phyloP scores from a whole-genome alignment of 208 protist species.

The Leishmania braziliensis region DNA sequence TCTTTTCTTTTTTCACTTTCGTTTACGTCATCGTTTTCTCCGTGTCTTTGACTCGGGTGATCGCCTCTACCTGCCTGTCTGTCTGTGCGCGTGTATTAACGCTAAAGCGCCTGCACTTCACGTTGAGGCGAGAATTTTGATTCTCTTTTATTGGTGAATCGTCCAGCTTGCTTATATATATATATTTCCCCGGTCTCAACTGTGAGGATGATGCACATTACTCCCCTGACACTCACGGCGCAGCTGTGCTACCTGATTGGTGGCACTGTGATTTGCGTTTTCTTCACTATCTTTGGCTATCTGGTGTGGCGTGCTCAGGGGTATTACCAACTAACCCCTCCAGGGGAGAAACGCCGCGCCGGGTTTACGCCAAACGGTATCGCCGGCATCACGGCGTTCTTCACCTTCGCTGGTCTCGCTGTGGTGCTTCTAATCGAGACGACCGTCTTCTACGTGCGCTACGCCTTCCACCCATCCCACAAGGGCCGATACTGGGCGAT shows the following conservation, averaged over 20 bases:
- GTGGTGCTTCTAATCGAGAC: constrained; percentile 22
- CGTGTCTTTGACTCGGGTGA: too few species aligned
- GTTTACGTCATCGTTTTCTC: too few species aligned
- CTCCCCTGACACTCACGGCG: constrained; percentile 21
- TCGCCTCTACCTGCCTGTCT: not conserved
- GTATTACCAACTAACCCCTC: not conserved
- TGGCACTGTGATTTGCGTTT: not conserved
- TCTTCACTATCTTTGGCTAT: constrained; percentile 1
- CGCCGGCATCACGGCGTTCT: constrained; percentile 3
- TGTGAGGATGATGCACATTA: constrained; percentile 15
- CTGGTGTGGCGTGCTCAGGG: constrained; percentile 8
- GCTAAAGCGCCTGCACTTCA: not conserved
- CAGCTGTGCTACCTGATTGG: constrained; percentile 19
- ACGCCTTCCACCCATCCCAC: constrained; percentile 22
- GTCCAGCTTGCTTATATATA: not conserved
- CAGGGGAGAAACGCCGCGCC: not conserved
- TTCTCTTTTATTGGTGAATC: too few species aligned
- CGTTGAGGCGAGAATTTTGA: not conserved
- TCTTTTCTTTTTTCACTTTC: not conserved
- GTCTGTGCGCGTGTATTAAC: not conserved
- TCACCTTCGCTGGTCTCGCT: constrained; percentile 21
- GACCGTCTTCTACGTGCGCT: constrained; percentile 18
- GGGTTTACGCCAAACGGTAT: constrained; percentile 10
- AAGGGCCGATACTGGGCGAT: constrained; percentile 18
- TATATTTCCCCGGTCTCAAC: too few species aligned